Evolutionary conservation across 73 alveolate genomes (phyloP).

Genomic region (Paramecium octaurelia): DNA sequence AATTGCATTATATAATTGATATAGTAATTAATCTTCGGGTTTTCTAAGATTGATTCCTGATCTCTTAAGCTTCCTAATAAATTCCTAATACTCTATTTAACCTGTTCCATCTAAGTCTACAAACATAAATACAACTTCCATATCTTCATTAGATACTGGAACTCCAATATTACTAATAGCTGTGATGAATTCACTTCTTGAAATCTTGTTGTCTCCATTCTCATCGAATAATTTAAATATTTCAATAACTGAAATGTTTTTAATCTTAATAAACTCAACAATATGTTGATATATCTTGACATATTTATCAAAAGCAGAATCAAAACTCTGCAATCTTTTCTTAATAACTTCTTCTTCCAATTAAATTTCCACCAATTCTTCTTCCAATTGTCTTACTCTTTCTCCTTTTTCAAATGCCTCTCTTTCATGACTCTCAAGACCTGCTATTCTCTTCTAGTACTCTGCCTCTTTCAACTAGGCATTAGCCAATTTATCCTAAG

Average conservation of each 20-base stretch:
- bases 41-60: conserved; percentile 55
- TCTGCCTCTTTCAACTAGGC: conserved; percentile 45
- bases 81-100: conserved; percentile 51
- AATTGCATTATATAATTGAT: conserved; percentile 31
- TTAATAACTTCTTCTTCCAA: conserved; percentile 57
- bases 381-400: conserved; percentile 53
- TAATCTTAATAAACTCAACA: conserved; percentile 5
- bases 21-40: conserved; percentile 52
- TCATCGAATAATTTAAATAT: conserved; percentile 54
- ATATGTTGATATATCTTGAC: background rate
- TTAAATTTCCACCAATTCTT: conserved; percentile 58
- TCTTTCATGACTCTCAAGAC: conserved; percentile 54
- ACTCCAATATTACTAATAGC: conserved; percentile 54
- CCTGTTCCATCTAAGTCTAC: conserved; percentile 61
- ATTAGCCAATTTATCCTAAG: conserved; percentile 26
- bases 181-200: background rate
- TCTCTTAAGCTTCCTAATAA: conserved; percentile 51
- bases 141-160: conserved; percentile 18
- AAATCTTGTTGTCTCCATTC: conserved; percentile 50
- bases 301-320: conserved; percentile 38
- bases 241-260: conserved; percentile 52
- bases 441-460: background rate
- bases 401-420: conserved; percentile 48
- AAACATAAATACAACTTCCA: conserved; percentile 58
- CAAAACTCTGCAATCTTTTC: conserved; percentile 35